Conservation (phyloP, 2,329 filamentous ascomycete species). For the Sphaerostilbella broomeana region DNA sequence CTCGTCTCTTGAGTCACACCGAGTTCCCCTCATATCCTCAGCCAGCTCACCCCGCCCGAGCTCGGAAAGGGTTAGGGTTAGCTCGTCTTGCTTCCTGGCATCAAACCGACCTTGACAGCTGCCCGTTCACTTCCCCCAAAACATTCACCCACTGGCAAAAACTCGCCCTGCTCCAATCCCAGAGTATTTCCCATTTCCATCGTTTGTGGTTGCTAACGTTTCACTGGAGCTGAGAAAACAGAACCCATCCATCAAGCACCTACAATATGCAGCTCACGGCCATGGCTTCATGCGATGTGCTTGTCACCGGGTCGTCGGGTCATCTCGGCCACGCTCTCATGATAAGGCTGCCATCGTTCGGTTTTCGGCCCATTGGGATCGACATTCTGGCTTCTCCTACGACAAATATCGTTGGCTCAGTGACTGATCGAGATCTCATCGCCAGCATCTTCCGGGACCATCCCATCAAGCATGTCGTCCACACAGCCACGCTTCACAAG, state of each 20-base stretch:
- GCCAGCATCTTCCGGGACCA: constrained; percentile 24
- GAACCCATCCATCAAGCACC: too few relatives aligned
- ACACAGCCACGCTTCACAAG: constrained; percentile 42
- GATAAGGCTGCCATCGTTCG: constrained; percentile 33
- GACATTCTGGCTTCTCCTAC: constrained; percentile 35
- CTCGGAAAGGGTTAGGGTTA: too few relatives aligned
- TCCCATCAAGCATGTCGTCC: constrained; percentile 35
- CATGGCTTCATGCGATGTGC: constrained; percentile 24
- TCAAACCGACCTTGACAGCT: background rate
- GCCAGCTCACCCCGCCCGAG: too few relatives aligned
- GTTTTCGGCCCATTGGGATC: constrained; percentile 36
- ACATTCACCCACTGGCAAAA: background rate
- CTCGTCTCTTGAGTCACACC: too few relatives aligned
- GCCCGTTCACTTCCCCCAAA: background rate
- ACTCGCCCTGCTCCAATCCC: too few relatives aligned
- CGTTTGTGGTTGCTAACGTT: too few relatives aligned
- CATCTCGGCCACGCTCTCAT: constrained; percentile 41
- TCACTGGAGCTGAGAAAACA: too few relatives aligned
- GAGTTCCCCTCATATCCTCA: too few relatives aligned
- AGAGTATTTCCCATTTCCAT: too few relatives aligned
- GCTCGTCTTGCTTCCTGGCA: too few relatives aligned
- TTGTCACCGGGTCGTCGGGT: constrained; percentile 41
- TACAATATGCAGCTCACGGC: constrained; percentile 3
- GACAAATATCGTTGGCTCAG: constrained; percentile 31
- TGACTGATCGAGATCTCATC: constrained; percentile 31